These are phyloP conservation scores for Lentinula sp. DNA, from an alignment of 768 basidiomycete species.

Conservation along the genomic window DNA sequence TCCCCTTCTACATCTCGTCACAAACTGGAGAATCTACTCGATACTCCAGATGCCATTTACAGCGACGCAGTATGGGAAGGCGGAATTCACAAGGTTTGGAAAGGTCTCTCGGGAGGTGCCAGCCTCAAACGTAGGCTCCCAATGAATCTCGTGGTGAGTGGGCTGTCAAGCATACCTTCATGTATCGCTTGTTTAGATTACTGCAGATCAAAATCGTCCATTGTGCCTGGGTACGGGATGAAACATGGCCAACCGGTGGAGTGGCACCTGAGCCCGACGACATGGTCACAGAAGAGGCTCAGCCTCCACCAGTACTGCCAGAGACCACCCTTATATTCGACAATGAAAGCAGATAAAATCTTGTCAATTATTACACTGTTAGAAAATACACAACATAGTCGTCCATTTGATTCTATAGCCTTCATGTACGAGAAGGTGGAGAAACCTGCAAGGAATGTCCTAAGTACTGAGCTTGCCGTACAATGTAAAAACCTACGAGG, in stretches of 20 bases:
- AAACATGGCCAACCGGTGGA: slow-evolving; percentile 67
- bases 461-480: slow-evolving; percentile 4
- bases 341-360: not conserved
- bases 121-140: slow-evolving; percentile 57
- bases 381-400: not conserved
- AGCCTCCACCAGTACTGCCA: not conserved
- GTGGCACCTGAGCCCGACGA: slow-evolving; percentile 62
- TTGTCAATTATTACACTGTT: not conserved
- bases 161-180: not conserved
- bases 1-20: slow-evolving; percentile 31
- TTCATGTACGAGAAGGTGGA: slow-evolving; percentile 61
- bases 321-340: not conserved
- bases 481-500: slow-evolving; percentile 48
- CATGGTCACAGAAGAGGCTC: slow-evolving; percentile 20
- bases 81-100: slow-evolving; percentile 59
- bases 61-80: slow-evolving; percentile 50
- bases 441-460: slow-evolving; percentile 49
- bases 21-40: slow-evolving; percentile 48
- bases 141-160: slow-evolving; percentile 55
- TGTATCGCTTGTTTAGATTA: not conserved
- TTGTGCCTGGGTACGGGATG: slow-evolving; percentile 70
- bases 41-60: slow-evolving; percentile 37
- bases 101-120: slow-evolving; percentile 51
- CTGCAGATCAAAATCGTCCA: slow-evolving; percentile 65
- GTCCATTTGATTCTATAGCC: not conserved